These are phyloP conservation scores for Trypanosoma grayi DNA, from an alignment of 208 protist species.

Conservation along the genomic window DNA sequence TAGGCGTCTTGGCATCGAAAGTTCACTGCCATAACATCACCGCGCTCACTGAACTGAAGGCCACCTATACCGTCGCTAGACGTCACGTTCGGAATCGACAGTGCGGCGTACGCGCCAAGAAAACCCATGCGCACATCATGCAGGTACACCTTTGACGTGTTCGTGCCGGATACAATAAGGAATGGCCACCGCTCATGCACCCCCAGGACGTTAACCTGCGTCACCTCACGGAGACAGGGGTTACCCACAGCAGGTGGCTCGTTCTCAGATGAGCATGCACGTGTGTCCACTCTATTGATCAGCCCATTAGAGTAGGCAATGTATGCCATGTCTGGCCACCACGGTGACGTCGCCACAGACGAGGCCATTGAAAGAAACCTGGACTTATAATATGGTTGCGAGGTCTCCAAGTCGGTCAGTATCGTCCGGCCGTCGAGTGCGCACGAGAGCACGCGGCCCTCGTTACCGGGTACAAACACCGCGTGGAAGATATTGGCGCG, in stretches of 20 bases:
- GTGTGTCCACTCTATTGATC: slow-evolving; percentile 36
- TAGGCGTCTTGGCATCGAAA: slow-evolving; percentile 39
- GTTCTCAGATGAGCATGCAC: slow-evolving; percentile 9
- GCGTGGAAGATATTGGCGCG: slow-evolving; percentile 51
- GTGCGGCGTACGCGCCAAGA: slow-evolving; percentile 29
- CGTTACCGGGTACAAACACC: slow-evolving; percentile 32
- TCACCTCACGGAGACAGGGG: slow-evolving; percentile 20
- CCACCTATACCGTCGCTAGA: slow-evolving; percentile 29
- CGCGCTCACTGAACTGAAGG: slow-evolving; percentile 40
- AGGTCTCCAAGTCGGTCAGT: slow-evolving; percentile 32
- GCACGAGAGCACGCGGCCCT: slow-evolving; percentile 32
- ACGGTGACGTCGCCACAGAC: slow-evolving; percentile 23
- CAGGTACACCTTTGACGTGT: slow-evolving; percentile 39
- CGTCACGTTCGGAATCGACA: slow-evolving; percentile 14
- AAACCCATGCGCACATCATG: slow-evolving; percentile 51
- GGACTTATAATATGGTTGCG: slow-evolving; percentile 15
- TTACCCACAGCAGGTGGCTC: slow-evolving; percentile 8
- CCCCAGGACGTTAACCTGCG: slow-evolving; percentile 29
- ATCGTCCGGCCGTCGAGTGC: slow-evolving; percentile 36
- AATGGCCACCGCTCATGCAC: slow-evolving; percentile 36
- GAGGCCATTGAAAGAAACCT: slow-evolving; percentile 25
- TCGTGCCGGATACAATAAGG: slow-evolving; percentile 34
- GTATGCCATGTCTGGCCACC: slow-evolving; percentile 36
- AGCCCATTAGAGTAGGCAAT: slow-evolving; percentile 38
- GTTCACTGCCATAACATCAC: slow-evolving; percentile 46